These are phyloP conservation scores for Thraustochytrium striatum DNA, from an alignment of 352 stramenopile species.

Conservation along the genomic window DNA sequence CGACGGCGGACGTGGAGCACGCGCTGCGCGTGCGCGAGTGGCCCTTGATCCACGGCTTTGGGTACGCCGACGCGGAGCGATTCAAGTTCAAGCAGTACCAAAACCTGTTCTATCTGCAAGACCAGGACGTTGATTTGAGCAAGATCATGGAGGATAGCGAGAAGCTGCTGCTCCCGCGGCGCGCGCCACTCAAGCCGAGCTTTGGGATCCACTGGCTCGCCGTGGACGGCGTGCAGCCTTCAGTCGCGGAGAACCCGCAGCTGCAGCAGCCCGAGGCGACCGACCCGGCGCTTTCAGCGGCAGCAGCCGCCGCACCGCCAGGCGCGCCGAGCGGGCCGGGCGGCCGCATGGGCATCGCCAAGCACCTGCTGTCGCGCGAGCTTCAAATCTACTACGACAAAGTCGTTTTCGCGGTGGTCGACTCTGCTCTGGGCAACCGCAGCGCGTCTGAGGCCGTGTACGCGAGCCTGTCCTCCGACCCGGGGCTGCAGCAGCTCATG, in stretches of 20 bases:
- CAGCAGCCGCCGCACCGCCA: too few species aligned
- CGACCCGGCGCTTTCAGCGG: not conserved
- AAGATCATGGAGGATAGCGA: conserved; percentile 41
- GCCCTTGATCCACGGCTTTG: conserved; percentile 43
- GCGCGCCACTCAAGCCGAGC: conserved; percentile 51
- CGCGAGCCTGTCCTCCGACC: conserved; percentile 69
- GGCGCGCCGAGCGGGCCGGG: not conserved
- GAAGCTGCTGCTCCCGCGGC: conserved; percentile 22
- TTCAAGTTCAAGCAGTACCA: conserved; percentile 44
- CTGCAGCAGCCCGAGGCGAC: conserved; percentile 33
- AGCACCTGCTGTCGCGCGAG: conserved; percentile 69
- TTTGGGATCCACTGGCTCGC: conserved; percentile 62
- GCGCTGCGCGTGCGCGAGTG: conserved; percentile 35
- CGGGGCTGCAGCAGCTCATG: conserved; percentile 78
- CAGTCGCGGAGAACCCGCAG: conserved; percentile 61
- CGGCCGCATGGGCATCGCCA: conserved; percentile 13
- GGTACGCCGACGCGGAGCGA: not conserved
- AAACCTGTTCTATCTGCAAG: conserved; percentile 40
- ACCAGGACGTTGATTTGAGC: conserved; percentile 46
- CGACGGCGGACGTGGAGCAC: conserved; percentile 36
- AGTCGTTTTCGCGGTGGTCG: conserved; percentile 41
- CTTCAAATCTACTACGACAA: conserved; percentile 74
- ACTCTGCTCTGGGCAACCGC: conserved; percentile 18
- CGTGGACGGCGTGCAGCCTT: conserved; percentile 60
- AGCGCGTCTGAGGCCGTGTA: conserved; percentile 59